These are phyloP conservation scores for Aureobasidium sp. DNA, from an alignment of 2,329 filamentous ascomycete genomes.

Conservation along the genomic window DNA sequence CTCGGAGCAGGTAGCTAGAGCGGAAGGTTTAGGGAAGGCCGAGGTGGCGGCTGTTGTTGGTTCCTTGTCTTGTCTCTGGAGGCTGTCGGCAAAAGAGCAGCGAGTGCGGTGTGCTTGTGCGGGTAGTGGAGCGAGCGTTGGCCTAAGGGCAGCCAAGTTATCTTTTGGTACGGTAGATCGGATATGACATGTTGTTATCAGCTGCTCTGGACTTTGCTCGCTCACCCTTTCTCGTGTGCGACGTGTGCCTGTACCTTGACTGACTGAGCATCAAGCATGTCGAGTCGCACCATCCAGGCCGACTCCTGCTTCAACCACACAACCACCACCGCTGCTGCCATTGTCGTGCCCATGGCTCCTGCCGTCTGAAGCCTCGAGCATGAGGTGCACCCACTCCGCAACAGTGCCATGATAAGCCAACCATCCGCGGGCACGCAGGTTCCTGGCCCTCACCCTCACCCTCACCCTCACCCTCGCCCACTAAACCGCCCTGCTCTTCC, in stretches of 20 bases:
- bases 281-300: neutral
- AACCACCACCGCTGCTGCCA: neutral
- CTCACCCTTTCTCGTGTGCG: neutral
- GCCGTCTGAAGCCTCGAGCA: neutral
- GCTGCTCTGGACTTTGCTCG: constrained; percentile 2
- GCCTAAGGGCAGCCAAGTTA: neutral
- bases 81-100: neutral
- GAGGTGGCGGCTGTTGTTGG: neutral
- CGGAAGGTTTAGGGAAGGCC: too few relatives aligned
- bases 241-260: neutral
- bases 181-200: constrained; percentile 8
- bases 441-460: constrained; percentile 14
- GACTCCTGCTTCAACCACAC: neutral
- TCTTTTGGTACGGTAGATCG: constrained; percentile 2
- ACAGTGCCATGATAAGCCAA: constrained; percentile 18
- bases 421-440: constrained; percentile 15
- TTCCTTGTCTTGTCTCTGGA: neutral
- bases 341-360: neutral
- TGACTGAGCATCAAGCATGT: constrained; percentile 1
- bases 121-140: neutral
- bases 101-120: neutral
- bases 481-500: constrained; percentile 20
- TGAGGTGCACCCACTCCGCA: neutral
- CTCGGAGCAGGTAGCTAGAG: neutral
- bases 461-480: constrained; percentile 3